Evolutionary conservation across 2,329 filamentous ascomycete genomes (phyloP).

Genomic region (Curvularia hawaiiensis): DNA sequence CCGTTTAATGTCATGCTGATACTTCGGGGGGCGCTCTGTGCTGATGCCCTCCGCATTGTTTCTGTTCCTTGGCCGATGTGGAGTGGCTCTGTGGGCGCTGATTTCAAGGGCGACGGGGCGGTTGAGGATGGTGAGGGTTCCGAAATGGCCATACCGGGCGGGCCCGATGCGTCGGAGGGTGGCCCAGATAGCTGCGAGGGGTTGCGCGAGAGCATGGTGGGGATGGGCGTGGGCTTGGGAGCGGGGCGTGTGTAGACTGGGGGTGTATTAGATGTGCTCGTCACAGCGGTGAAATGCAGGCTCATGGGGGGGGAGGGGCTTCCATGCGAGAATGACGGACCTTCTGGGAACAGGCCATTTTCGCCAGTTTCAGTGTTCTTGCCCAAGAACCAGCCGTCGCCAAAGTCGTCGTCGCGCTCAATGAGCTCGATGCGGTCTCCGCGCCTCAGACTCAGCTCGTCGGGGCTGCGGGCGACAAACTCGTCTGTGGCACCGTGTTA

Average conservation of each 20-base stretch:
- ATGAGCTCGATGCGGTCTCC: slow-evolving; percentile 83
- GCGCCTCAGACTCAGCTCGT: slow-evolving; percentile 87
- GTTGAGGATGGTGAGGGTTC: slow-evolving; percentile 24
- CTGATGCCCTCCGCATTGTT: slow-evolving; percentile 23
- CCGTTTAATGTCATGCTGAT: slow-evolving; percentile 45
- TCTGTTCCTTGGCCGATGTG: slow-evolving; percentile 27
- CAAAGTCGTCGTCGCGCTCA: slow-evolving; percentile 86
- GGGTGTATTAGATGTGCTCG: slow-evolving; percentile 22
- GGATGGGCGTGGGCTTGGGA: slow-evolving; percentile 52
- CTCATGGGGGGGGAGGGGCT: background rate
- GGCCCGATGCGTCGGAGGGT: slow-evolving; percentile 14
- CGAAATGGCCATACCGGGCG: slow-evolving; percentile 26
- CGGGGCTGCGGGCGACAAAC: slow-evolving; percentile 87
- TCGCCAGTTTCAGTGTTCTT: slow-evolving; percentile 74
- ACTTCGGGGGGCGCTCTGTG: slow-evolving; percentile 35
- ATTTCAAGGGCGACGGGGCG: slow-evolving; percentile 25
- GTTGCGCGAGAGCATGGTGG: slow-evolving; percentile 38
- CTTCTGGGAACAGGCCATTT: slow-evolving; percentile 82
- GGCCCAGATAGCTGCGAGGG: slow-evolving; percentile 32
- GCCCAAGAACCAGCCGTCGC: slow-evolving; percentile 83
- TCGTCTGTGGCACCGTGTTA: slow-evolving; percentile 66
- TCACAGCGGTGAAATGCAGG: background rate
- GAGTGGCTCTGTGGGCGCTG: slow-evolving; percentile 35
- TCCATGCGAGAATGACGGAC: slow-evolving; percentile 53
- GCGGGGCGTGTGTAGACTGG: slow-evolving; percentile 67